phyloP scores from a whole-genome alignment of 441 rosid genomes.

The Aquilaria agallochum region DNA sequence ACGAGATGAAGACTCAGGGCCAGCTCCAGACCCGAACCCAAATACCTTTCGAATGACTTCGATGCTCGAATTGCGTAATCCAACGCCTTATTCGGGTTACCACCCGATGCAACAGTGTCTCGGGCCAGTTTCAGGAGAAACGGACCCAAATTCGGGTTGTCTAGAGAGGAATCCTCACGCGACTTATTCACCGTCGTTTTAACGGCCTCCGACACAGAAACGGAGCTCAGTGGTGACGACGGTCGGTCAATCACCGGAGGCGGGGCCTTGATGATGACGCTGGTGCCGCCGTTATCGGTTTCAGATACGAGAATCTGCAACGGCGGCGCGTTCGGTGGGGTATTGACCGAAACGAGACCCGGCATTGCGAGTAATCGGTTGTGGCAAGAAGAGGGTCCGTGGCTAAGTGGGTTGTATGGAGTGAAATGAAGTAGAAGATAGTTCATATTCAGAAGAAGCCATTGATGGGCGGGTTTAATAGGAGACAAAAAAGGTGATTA shows the following conservation, averaged over 20 bases:
- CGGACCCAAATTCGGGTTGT: slow-evolving; percentile 42
- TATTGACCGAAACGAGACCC: slow-evolving; percentile 26
- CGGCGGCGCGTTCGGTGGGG: slow-evolving; percentile 24
- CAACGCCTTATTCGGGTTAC: slow-evolving; percentile 35
- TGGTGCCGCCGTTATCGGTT: slow-evolving; percentile 14
- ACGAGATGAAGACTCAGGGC: slow-evolving; percentile 49
- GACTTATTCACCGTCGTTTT: slow-evolving; percentile 19
- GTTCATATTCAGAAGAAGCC: neutral
- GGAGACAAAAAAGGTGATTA: slow-evolving; percentile 1
- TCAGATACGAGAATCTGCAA: slow-evolving; percentile 12
- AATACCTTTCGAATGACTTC: slow-evolving; percentile 28
- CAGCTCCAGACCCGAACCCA: slow-evolving; percentile 36
- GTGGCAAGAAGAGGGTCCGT: neutral
- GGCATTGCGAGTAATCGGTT: slow-evolving; percentile 25
- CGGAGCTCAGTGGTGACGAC: slow-evolving; percentile 22
- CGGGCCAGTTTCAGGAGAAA: slow-evolving; percentile 45
- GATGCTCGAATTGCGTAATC: slow-evolving; percentile 48
- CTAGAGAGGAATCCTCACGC: slow-evolving; percentile 21
- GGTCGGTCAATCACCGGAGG: slow-evolving; percentile 20
- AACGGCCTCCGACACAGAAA: slow-evolving; percentile 11
- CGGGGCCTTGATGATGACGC: slow-evolving; percentile 17
- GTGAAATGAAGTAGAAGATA: neutral
- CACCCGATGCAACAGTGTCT: slow-evolving; percentile 37
- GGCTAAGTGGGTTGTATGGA: neutral
- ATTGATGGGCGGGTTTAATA: neutral